A percentile compares a stretch with the other conserved stretches of the same genome.
These are phyloP conservation scores for Acrocalymma vagum DNA, from an alignment of 2,329 filamentous ascomycete genomes.

Conservation along the genomic window DNA sequence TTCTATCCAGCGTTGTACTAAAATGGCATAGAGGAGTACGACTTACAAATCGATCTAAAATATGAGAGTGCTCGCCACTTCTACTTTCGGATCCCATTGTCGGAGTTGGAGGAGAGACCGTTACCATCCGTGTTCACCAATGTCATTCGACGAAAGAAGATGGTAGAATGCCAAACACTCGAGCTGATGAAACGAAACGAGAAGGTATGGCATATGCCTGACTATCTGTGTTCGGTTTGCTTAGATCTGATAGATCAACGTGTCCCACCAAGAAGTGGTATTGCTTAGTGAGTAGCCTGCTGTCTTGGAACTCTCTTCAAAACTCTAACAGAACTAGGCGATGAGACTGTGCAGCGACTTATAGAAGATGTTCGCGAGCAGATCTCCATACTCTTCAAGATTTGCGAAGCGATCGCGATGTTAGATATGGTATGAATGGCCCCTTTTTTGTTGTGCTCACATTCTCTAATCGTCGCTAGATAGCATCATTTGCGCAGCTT, in stretches of 20 bases:
- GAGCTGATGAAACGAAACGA: slow-evolving; percentile 80
- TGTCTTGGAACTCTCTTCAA: neutral
- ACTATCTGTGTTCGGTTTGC: neutral
- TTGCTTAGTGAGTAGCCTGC: slow-evolving; percentile 67
- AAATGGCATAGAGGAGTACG: slow-evolving; percentile 53
- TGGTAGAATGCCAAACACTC: slow-evolving; percentile 87
- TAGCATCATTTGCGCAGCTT: slow-evolving; percentile 62
- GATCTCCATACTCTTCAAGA: slow-evolving; percentile 78
- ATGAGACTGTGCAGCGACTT: slow-evolving; percentile 76
- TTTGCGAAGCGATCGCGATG: slow-evolving; percentile 86
- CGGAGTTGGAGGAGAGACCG: slow-evolving; percentile 67
- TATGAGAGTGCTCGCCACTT: slow-evolving; percentile 83
- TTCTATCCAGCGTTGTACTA: slow-evolving; percentile 5
- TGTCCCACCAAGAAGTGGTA: slow-evolving; percentile 85
- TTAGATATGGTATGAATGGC: slow-evolving; percentile 75
- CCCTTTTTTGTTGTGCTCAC: neutral
- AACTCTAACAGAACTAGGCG: slow-evolving; percentile 47
- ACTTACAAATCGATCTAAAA: slow-evolving; percentile 71
- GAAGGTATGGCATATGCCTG: slow-evolving; percentile 34
- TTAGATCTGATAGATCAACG: slow-evolving; percentile 69
- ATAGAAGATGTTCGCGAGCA: slow-evolving; percentile 75
- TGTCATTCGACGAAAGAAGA: slow-evolving; percentile 73
- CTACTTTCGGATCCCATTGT: slow-evolving; percentile 72
- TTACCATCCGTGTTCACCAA: slow-evolving; percentile 82
- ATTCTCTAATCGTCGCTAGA: slow-evolving; percentile 17